Percentiles rank a stretch among this genome's conserved stretches.
phyloP scores from a whole-genome alignment of 257 asterid species.

The Coffea canephora region DNA sequence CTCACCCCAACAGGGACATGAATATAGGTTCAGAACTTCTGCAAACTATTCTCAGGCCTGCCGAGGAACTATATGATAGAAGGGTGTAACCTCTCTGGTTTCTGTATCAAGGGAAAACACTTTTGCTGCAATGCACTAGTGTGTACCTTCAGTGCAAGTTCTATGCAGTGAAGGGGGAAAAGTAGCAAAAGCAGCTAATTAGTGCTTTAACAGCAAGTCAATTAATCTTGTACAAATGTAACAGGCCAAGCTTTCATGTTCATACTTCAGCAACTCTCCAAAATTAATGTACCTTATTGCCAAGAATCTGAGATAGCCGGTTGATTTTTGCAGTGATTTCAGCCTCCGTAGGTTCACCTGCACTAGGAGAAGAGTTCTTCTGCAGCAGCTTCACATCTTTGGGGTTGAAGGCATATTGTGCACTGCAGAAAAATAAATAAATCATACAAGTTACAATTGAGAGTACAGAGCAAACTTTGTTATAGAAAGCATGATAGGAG shows the following conservation, averaged over 20 bases:
- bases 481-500: constrained; percentile 4
- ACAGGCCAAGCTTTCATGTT: background rate
- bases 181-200: background rate
- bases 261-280: background rate
- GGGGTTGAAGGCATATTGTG: constrained; percentile 72
- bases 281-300: constrained; percentile 48
- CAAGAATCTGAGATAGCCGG: constrained; percentile 47
- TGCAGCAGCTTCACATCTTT: constrained; percentile 57
- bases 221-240: background rate
- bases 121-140: no score
- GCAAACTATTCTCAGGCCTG: background rate
- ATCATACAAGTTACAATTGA: constrained; percentile 1
- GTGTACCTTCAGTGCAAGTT: background rate
- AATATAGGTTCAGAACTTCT: background rate
- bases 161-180: background rate
- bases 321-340: constrained; percentile 58
- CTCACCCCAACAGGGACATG: background rate
- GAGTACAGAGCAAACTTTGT: constrained; percentile 4
- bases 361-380: constrained; percentile 37
- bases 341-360: constrained; percentile 47
- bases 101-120: background rate
- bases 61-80: background rate
- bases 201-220: background rate
- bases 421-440: constrained; percentile 39
- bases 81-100: background rate